Conservation (phyloP, 179 eudicot species). For the Beta corolliflora region DNA sequence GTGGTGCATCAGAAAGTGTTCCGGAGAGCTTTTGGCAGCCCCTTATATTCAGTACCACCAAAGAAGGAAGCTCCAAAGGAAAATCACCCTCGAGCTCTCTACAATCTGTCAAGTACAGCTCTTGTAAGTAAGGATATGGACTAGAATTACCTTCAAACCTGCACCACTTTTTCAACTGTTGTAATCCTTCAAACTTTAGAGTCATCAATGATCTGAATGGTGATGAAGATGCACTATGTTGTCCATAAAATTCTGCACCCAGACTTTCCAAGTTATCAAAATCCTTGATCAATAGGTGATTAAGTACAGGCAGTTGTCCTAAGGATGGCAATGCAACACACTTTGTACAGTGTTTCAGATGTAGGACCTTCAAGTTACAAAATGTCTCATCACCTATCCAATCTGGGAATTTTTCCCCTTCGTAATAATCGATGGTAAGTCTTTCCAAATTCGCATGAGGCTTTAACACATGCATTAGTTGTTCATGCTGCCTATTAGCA, state of each 20-base stretch:
- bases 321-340: background rate
- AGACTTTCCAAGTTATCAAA: background rate
- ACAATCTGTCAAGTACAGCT: background rate
- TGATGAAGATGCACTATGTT: background rate
- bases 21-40: background rate
- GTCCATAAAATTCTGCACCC: background rate
- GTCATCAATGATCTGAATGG: background rate
- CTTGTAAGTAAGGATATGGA: background rate
- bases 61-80: background rate
- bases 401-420: background rate
- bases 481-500: background rate
- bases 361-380: background rate
- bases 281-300: background rate
- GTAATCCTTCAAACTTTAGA: background rate
- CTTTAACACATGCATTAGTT: background rate
- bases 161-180: background rate
- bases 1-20: background rate
- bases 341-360: background rate
- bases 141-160: background rate
- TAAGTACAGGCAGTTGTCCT: background rate
- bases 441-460: constrained; percentile 4
- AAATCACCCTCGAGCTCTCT: background rate
- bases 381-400: constrained; percentile 11
- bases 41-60: background rate
- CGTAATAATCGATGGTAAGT: background rate